Evolutionary conservation across 805 yeast species (phyloP).

Genomic region (Ogataea nitratoaversa): DNA sequence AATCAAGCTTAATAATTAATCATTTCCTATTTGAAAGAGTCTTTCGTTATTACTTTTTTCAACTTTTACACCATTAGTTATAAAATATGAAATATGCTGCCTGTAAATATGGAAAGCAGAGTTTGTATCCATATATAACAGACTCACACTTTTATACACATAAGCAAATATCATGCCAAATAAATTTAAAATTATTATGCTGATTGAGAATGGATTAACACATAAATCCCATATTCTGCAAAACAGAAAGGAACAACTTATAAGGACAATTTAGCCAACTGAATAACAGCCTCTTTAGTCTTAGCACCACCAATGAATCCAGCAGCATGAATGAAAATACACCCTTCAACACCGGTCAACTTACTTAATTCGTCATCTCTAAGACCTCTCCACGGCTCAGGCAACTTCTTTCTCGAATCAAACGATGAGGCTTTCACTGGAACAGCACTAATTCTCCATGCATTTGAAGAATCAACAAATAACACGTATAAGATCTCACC

Average conservation of each 20-base stretch:
- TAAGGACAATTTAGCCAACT: constrained; percentile 51
- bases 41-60: too few relatives aligned
- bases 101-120: too few relatives aligned
- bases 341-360: constrained; percentile 75
- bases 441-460: constrained; percentile 90
- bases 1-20: too few relatives aligned
- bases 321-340: constrained; percentile 91
- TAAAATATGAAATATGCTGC: too few relatives aligned
- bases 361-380: constrained; percentile 80
- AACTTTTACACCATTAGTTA: too few relatives aligned
- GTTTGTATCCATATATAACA: too few relatives aligned
- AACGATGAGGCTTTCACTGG: constrained; percentile 77
- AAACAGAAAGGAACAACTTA: neutral
- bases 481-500: constrained; percentile 70
- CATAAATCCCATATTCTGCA: too few relatives aligned
- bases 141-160: neutral
- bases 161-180: neutral
- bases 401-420: constrained; percentile 80
- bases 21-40: too few relatives aligned
- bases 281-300: constrained; percentile 70
- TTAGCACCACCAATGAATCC: constrained; percentile 96
- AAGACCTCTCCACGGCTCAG: constrained; percentile 92
- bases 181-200: too few relatives aligned
- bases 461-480: constrained; percentile 65
- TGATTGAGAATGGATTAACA: too few relatives aligned